Percentiles rank a stretch among this genome's conserved stretches.
These are phyloP conservation scores for Kodamaea jinghongensis DNA, from an alignment of 805 yeast species.

Conservation along the genomic window DNA sequence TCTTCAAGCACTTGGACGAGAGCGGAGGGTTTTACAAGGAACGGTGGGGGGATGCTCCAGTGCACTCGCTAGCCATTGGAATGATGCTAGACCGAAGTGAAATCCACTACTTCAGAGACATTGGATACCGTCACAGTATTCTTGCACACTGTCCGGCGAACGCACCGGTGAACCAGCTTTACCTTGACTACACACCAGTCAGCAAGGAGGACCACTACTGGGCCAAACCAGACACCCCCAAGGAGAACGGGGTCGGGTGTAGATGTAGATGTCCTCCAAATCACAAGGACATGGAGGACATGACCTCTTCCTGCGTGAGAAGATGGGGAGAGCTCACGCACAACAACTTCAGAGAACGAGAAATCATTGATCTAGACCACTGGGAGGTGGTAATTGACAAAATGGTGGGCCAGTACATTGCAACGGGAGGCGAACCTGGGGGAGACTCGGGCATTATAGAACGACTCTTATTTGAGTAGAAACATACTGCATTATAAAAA, in stretches of 20 bases:
- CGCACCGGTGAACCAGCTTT: slow-evolving; percentile 49
- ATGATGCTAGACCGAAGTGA: slow-evolving; percentile 64
- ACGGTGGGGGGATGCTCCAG: slow-evolving; percentile 94
- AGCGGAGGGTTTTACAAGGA: slow-evolving; percentile 86
- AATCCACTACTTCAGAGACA: slow-evolving; percentile 85
- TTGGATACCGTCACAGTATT: slow-evolving; percentile 74
- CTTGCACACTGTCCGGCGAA: slow-evolving; percentile 80
- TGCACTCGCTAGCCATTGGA: slow-evolving; percentile 71
- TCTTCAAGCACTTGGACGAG: slow-evolving; percentile 61
- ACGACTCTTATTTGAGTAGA: slow-evolving; percentile 2
- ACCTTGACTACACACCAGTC: slow-evolving; percentile 27
- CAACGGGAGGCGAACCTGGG: slow-evolving; percentile 14
- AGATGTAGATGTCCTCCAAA: slow-evolving; percentile 72
- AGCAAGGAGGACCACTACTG: slow-evolving; percentile 30
- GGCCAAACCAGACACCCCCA: slow-evolving; percentile 30
- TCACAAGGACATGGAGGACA: slow-evolving; percentile 21
- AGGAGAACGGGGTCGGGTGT: slow-evolving; percentile 67
- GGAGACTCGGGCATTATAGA: slow-evolving; percentile 46
- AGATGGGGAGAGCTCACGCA: slow-evolving; percentile 18
- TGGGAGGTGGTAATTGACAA: slow-evolving; percentile 17
- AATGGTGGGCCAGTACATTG: slow-evolving; percentile 10
- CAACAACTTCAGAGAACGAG: slow-evolving; percentile 13
- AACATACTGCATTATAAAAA: slow-evolving; percentile 10
- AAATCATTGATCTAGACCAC: slow-evolving; percentile 15
- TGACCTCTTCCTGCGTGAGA: slow-evolving; percentile 16